Base-by-base conservation (phyloP, 306 rosid genomes). In the Sindora glabra region DNA sequence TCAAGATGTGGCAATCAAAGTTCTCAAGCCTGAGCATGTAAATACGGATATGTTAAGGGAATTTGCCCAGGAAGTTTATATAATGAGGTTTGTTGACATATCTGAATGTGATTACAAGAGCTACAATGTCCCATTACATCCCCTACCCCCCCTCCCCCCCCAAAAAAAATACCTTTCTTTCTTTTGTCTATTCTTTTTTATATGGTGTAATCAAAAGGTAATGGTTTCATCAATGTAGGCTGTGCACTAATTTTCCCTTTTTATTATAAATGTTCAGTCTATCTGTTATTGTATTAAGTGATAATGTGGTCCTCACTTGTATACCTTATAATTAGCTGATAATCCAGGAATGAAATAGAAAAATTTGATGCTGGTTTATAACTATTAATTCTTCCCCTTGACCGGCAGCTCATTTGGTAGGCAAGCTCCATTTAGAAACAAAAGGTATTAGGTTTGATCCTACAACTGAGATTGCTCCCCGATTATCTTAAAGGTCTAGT, bases 21-120 rank as follows among this genome's bases (percentile, higher is more conserved):
- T 94, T 70, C 92, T 94, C 46, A 89, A 75, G 78, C 87, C 92
- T 59, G 99, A 94, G 69, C 86, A 80, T 19, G 78, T 89, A 72
- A 86, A 62, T 66, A 75, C 80, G 61, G 95, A 89, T 70, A 94
- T 89, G 97, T 67, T 94, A 74, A 78, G 69, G 70, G 99, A 94
- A 71, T 94, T 94, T 78, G 76, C 95, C 9, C 99, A 94, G 76
- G 99, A 94, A 84, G 99, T 94, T 62, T 94, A 89, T 74, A 94
- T 94, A 67, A 79, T 94, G 97, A 94, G 97, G 94, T 89, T 74
- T 60, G 90, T 79, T 64, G 71, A 29, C 58, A 48, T 37, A 47
- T 64, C 64, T 58, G 49, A 46, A 19, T 51, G 15, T 51, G 48
- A 53, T 74, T 40, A 19, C 39, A 32, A 48, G 61, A 47, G 46